Evolutionary conservation across 768 basidiomycete genomes (phyloP), one percentile per base, ranked within the genome.

Genomic region (Leccinellum luteum): DNA sequence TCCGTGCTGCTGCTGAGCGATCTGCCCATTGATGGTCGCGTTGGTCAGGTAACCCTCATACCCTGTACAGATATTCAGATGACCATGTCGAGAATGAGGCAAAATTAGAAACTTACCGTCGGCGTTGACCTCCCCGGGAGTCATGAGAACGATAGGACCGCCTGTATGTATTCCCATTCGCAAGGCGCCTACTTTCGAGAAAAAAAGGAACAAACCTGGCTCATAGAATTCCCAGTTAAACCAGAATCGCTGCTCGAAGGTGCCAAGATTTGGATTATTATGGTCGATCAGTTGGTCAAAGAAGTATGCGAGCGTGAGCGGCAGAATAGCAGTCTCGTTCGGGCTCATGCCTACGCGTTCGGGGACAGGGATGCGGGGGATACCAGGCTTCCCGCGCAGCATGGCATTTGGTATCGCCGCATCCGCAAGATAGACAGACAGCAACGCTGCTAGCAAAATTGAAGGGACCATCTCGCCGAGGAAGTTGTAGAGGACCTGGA

Each of bases 181-280:
- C 27, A 13, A 51, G 4, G 30, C 1, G 1, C 3, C 3, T 2
- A 7, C 23, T 19, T 45, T 2, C 3, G 28, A 41, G 15, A 34
- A 19, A 57, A n/a, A 35, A 21, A 5, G 19, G n/a, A 14, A 41
- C 38, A 43, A 56, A 80, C 82, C 82, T 38, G 72, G 58, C 68
- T 85, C 75, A 61, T 89, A 89, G 61, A 76, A 87, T 67, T 89
- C 85, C 69, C 76, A 86, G 31, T 83, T 83, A 56, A 82, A 77
- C 86, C 86, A 90, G 71, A 79, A 90, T 30, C 89, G 81, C 70
- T 90, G 89, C 66, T 83, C 76, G 73, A 91, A 91, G 17, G 87
- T 90, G n/a, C 89, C 89, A 23, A 82, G 73, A 28, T 76, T 73
- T 15, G 85, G 83, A 59, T 82, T 73, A 32, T 67, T 77, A 66